phyloP scores from a whole-genome alignment of 1,284 basidiomycete genomes.

The Mycena citricolor region DNA sequence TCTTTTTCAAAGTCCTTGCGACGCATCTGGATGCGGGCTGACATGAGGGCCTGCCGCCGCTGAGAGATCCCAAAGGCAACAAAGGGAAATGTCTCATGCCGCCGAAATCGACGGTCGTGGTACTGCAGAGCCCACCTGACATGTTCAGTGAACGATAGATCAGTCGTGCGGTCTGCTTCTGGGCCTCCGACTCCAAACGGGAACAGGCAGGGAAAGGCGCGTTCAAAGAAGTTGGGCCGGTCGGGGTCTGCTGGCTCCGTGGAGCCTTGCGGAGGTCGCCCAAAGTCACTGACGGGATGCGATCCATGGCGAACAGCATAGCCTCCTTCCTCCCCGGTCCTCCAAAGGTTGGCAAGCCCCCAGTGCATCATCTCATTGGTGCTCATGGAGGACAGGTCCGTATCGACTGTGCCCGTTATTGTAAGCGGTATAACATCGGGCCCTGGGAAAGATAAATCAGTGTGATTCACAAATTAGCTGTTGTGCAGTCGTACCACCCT shows the following conservation, averaged over 20 bases:
- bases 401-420: constrained; percentile 23
- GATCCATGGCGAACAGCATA: constrained; percentile 24
- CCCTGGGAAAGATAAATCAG: no score
- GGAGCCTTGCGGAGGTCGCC: background rate
- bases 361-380: background rate
- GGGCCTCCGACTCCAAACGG: constrained; percentile 42
- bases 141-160: constrained; percentile 34
- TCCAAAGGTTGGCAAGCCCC: background rate
- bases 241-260: constrained; percentile 16
- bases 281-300: constrained; percentile 28
- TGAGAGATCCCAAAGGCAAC: constrained; percentile 35
- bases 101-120: constrained; percentile 32
- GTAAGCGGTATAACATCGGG: constrained; percentile 24
- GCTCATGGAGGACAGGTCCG: background rate
- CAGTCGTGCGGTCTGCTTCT: constrained; percentile 25
- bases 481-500: background rate
- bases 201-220: constrained; percentile 37
- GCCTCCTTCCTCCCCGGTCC: background rate
- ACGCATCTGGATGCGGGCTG: constrained; percentile 26
- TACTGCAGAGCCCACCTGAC: constrained; percentile 37
- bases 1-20: constrained; percentile 4
- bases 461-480: background rate
- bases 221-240: constrained; percentile 29
- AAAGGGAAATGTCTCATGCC: constrained; percentile 34
- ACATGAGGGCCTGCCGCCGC: constrained; percentile 25